Conservation (phyloP, 345 rosid genomes). For the Dovyalis caffra region DNA sequence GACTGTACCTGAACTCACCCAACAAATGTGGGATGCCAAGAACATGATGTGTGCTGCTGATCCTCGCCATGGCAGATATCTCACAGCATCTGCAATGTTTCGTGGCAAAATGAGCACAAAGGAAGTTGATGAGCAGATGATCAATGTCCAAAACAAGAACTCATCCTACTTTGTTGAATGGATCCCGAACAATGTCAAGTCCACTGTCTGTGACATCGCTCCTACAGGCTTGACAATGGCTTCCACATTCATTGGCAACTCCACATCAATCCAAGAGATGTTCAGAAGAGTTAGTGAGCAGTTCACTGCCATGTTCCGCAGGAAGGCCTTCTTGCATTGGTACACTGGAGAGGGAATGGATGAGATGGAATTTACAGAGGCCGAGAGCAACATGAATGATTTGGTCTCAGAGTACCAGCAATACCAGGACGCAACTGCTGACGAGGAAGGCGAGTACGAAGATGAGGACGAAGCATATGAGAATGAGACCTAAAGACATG, state of each 20-base stretch:
- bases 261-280: conserved; percentile 83
- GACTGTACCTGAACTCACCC: conserved; percentile 79
- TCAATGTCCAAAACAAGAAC: conserved; percentile 80
- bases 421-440: conserved; percentile 81
- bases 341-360: conserved; percentile 87
- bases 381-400: conserved; percentile 82
- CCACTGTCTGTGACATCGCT: conserved; percentile 80
- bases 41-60: conserved; percentile 84
- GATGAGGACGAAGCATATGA: conserved; percentile 50
- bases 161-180: conserved; percentile 81
- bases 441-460: conserved; percentile 60
- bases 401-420: conserved; percentile 79
- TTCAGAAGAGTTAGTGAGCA: conserved; percentile 81
- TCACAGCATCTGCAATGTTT: conserved; percentile 78
- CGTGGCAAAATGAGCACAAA: conserved; percentile 89
- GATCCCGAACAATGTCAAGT: conserved; percentile 83
- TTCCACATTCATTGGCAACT: conserved; percentile 70
- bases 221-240: conserved; percentile 79
- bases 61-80: conserved; percentile 70
- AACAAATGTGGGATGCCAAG: conserved; percentile 87
- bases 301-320: conserved; percentile 86
- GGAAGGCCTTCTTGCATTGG: conserved; percentile 91
- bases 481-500: conserved; percentile 36
- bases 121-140: conserved; percentile 85
- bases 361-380: conserved; percentile 85